These are phyloP conservation scores for Isoetes taiwanensis DNA, from an alignment of 75 land plant genomes.

Conservation along the genomic window DNA sequence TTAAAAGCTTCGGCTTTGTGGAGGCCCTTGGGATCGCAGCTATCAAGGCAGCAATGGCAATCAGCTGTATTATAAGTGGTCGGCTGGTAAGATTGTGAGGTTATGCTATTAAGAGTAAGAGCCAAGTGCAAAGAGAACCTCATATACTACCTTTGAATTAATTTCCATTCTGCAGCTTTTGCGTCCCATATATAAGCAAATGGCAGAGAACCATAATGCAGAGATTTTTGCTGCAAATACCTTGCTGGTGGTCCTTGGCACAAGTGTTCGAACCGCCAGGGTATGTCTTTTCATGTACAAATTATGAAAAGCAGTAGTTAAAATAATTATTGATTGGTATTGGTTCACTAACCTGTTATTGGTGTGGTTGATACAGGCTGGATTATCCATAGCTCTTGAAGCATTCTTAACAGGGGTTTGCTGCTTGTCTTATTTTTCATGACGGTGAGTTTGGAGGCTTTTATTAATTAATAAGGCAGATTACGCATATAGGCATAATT, in stretches of 20 bases:
- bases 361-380: background rate
- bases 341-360: background rate
- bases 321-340: no score
- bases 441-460: constrained; percentile 3
- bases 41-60: background rate
- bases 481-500: no score
- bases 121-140: no score
- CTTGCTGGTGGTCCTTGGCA: background rate
- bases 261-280: background rate
- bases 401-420: background rate
- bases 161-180: constrained; percentile 9
- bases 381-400: background rate
- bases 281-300: background rate
- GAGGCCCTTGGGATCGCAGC: constrained; percentile 6
- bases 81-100: constrained; percentile 1
- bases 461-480: no score
- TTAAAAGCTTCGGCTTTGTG: no score
- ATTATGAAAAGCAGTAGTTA: no score
- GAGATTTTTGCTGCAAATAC: constrained; percentile 6
- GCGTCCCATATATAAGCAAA: background rate
- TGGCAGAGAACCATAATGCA: constrained; percentile 6
- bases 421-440: background rate
- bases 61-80: background rate
- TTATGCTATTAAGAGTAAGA: background rate
- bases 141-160: no score